These are phyloP conservation scores for Usnea hakonensis DNA, from an alignment of 495 filamentous ascomycete species.

Conservation along the genomic window DNA sequence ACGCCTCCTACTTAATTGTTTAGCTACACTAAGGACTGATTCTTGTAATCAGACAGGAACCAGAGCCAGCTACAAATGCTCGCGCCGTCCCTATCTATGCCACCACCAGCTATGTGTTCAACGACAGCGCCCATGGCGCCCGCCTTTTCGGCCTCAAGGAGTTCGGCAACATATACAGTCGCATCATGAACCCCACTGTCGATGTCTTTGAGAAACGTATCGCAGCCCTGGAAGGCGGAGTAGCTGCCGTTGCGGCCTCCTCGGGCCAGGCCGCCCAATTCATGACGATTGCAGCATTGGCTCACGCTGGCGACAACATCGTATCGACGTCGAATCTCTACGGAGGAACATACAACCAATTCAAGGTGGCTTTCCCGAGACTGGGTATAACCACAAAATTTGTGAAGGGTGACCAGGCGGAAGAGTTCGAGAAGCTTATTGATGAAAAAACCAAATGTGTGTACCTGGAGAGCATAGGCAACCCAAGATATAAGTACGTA, in stretches of 20 bases:
- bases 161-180: slow-evolving; percentile 96
- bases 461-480: slow-evolving; percentile 92
- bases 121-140: slow-evolving; percentile 94
- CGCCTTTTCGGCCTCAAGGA: slow-evolving; percentile 96
- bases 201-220: slow-evolving; percentile 98
- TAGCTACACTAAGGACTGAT: slow-evolving; percentile 5
- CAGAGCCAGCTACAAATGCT: slow-evolving; percentile 79
- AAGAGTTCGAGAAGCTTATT: slow-evolving; percentile 75
- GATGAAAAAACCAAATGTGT: slow-evolving; percentile 97
- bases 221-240: slow-evolving; percentile 89
- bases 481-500: slow-evolving; percentile 96
- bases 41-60: slow-evolving; percentile 56
- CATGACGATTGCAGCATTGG: slow-evolving; percentile 79
- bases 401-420: slow-evolving; percentile 72
- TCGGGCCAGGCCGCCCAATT: slow-evolving; percentile 95
- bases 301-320: slow-evolving; percentile 87
- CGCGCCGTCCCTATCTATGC: slow-evolving; percentile 96
- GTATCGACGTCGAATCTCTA: slow-evolving; percentile 89
- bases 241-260: slow-evolving; percentile 79
- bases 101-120: slow-evolving; percentile 85
- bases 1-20: neutral
- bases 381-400: slow-evolving; percentile 89
- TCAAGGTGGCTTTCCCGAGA: slow-evolving; percentile 86
- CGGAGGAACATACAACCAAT: slow-evolving; percentile 96
- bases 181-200: slow-evolving; percentile 97